Conservation (phyloP, 78 protist genomes). For the Cavenderia fasciculata region DNA sequence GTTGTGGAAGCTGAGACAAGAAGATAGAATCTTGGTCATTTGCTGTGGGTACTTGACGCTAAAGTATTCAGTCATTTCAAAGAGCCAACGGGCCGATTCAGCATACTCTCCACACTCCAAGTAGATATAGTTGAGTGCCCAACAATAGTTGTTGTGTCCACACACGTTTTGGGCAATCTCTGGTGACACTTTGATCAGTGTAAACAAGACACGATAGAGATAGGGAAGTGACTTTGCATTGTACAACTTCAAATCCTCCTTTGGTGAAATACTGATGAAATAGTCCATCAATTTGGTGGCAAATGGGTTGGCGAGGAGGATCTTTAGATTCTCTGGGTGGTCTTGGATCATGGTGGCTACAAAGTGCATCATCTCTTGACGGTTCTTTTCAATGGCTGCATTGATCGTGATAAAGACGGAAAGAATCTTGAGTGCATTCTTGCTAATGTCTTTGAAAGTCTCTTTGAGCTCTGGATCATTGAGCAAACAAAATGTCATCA, state of each 20-base stretch:
- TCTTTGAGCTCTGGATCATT: neutral
- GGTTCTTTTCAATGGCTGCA: constrained; percentile 33
- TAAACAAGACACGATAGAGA: constrained; percentile 27
- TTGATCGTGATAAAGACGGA: neutral
- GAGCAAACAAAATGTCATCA: neutral
- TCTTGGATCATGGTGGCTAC: neutral
- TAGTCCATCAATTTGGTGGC: constrained; percentile 45
- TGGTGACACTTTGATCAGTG: neutral
- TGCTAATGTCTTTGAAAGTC: too few species aligned
- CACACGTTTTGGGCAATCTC: constrained; percentile 5
- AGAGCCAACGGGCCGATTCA: constrained; percentile 1
- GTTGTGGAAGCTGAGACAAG: constrained; percentile 9
- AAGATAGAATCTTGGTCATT: neutral
- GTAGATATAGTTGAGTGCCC: constrained; percentile 37
- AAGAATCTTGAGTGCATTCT: constrained; percentile 3
- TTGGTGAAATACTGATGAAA: constrained; percentile 46
- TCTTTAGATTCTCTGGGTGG: constrained; percentile 8
- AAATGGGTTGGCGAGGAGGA: constrained; percentile 9
- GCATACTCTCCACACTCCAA: constrained; percentile 56
- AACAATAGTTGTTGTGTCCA: constrained; percentile 6
- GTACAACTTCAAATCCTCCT: constrained; percentile 53
- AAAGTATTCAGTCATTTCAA: neutral
- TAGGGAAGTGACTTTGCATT: constrained; percentile 55
- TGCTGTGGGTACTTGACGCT: neutral
- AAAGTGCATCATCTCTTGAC: constrained; percentile 53